Percentiles rank a stretch among this genome's conserved stretches.
phyloP scores from a whole-genome alignment of 179 eudicot genomes.

The Sideroxylon spinosum region DNA sequence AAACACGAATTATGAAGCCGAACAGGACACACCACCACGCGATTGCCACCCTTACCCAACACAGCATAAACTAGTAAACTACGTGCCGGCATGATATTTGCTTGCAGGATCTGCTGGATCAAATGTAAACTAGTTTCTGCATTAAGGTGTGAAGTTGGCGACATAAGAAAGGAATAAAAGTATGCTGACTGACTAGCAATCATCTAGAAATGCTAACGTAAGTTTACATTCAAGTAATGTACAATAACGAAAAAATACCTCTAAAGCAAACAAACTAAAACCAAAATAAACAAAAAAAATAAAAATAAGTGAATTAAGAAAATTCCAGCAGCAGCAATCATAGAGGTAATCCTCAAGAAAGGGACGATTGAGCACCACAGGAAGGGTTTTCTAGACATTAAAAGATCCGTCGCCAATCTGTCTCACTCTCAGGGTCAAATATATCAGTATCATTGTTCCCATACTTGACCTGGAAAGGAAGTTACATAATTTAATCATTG shows the following conservation, averaged over 20 bases:
- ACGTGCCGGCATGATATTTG: too few relatives aligned
- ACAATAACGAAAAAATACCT: background rate
- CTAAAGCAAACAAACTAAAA: background rate
- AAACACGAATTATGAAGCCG: too few relatives aligned
- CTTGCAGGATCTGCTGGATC: too few relatives aligned
- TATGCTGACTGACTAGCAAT: background rate
- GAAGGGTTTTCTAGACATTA: constrained; percentile 19
- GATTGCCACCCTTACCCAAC: too few relatives aligned
- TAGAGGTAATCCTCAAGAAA: background rate
- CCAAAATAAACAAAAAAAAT: background rate
- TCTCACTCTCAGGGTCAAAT: constrained; percentile 66
- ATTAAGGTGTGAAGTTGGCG: too few relatives aligned
- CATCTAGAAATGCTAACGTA: background rate
- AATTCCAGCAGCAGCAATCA: background rate
- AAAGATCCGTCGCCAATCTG: constrained; percentile 51
- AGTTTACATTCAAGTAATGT: constrained; percentile 1
- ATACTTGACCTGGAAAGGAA: constrained; percentile 67
- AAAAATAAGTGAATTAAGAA: background rate
- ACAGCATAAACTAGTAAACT: too few relatives aligned
- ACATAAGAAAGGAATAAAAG: background rate
- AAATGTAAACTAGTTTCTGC: too few relatives aligned
- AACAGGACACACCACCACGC: too few relatives aligned
- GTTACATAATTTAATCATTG: background rate
- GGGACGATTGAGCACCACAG: background rate
- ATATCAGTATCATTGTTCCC: constrained; percentile 79